phyloP scores from a whole-genome alignment of 352 stramenopile species.

The Globisporangium megalacanthum region DNA sequence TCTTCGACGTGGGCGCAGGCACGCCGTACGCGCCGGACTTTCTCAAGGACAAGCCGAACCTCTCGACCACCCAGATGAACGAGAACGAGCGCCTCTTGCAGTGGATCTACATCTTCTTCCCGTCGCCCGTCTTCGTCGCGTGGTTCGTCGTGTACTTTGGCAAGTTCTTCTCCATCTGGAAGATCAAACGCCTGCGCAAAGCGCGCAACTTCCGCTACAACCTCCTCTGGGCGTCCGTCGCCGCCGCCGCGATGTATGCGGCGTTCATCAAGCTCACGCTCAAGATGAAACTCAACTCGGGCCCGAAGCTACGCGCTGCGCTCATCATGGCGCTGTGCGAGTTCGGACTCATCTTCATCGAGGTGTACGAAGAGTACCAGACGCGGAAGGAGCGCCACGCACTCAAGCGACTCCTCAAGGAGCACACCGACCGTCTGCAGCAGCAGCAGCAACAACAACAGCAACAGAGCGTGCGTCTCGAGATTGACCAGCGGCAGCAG shows the following conservation, averaged over 20 bases:
- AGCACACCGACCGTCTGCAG: constrained; percentile 5
- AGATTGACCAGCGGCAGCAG: neutral
- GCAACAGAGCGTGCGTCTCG: neutral
- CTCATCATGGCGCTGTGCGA: constrained; percentile 61
- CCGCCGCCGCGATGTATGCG: constrained; percentile 48
- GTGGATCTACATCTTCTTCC: constrained; percentile 74
- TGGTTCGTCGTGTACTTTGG: constrained; percentile 80
- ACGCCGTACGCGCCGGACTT: constrained; percentile 47
- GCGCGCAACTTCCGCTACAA: constrained; percentile 83
- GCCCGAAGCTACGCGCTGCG: constrained; percentile 52
- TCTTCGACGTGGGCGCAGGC: constrained; percentile 62
- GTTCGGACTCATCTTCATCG: constrained; percentile 59
- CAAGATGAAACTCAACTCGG: constrained; percentile 54
- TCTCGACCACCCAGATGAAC: constrained; percentile 53
- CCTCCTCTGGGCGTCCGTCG: constrained; percentile 56
- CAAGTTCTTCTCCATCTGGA: constrained; percentile 74
- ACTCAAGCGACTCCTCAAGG: constrained; percentile 42
- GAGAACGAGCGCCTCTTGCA: constrained; percentile 68
- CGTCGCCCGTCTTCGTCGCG: constrained; percentile 52
- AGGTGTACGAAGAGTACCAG: constrained; percentile 67
- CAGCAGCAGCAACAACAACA: neutral
- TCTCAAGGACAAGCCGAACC: constrained; percentile 31
- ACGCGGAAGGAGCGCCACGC: constrained; percentile 49
- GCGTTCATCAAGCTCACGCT: constrained; percentile 45
- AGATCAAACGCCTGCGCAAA: constrained; percentile 73